Evolutionary conservation across 768 basidiomycete genomes (phyloP), one percentile per base, ranked within the genome.

Genomic region (Pleurotus salmoneostramineus): DNA sequence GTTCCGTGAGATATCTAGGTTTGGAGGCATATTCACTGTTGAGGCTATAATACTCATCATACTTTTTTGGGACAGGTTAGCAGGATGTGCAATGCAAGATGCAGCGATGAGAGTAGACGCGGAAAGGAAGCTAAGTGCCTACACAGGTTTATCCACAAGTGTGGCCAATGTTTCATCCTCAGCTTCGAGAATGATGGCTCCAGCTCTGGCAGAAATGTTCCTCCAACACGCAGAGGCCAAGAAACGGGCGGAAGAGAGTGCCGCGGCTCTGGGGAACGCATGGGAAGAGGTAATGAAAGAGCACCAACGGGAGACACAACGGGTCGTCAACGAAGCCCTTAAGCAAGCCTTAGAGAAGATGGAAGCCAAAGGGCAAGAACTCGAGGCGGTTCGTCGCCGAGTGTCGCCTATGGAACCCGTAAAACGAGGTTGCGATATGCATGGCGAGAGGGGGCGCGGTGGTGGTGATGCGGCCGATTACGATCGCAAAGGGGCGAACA

Each of bases 281-380:
- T 84, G 83, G 83, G 72, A 71, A 58, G 69, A 76, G 36, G 68
- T 76, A n/a, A 77, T 83, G 50, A 69, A 76, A 37, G 55, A 69
- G 17, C 69, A 82, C 55, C 67, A 73, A 15, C 64, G 64, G 14
- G 78, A 81, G 35, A 74, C 81, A 45, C 73, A 67, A 62, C 68
- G 68, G 60, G 67, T 63, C 37, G 69, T 83, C 56, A 72, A 76
- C 57, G 57, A 54, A 10, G 63, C 63, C 56, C 61, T 76, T 15
- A 68, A 68, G 57, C 60, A 61, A 7, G 75, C 75, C 3, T 61
- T 81, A 56, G 55, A 66, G 56, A 61, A 63, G 57, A 57, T 79
- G 56, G 64, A 66, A 36, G 67, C 61, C 58, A 72, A 75, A 62
- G 69, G 50, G 43, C 70, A 71, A 32, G 44, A 50, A 35, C 57